Evolutionary conservation across 2,329 filamentous ascomycete species (phyloP), one percentile per base, ranked within the genome.

Genomic region (Diaporthe destruens): DNA sequence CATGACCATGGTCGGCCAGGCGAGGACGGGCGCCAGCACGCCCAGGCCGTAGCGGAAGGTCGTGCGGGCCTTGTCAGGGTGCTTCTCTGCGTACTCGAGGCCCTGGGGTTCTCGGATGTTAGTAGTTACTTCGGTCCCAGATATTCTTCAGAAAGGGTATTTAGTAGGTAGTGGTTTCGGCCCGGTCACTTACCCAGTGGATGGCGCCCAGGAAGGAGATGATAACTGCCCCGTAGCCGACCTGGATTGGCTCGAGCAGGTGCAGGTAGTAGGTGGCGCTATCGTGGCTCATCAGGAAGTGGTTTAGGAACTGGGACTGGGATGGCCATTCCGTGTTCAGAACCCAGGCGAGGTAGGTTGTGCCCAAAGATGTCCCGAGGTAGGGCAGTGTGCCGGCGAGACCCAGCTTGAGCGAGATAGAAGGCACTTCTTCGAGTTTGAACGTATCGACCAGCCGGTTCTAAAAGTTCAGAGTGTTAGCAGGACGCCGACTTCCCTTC

Each of bases 151-250:
- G n/a, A n/a, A n/a, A n/a, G n/a, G n/a, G n/a, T n/a, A n/a, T n/a
- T n/a, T n/a, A n/a, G n/a, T n/a, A n/a, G n/a, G n/a, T n/a, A n/a
- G n/a, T 1, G 12, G 6, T 57, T 2, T 49, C n/a, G 39, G 44
- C 7, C 0, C 1, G 9, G 7, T 18, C 5, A n/a, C 82, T 74
- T 77, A 85, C 93, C 96, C 89, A 98, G 83, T 98, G 96, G 78
- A 98, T 91, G 44, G 95, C 95, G 56, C 96, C 96, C 1, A 98
- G 89, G 87, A 98, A 98, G 36, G 95, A 97, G 77, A 98, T 93
- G 78, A 98, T 96, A 72, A 97, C 90, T 61, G 95, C 96, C 71
- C 96, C 95, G 78, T 97, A 98, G 73, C 94, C 95, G 70, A 98
- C 88, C 82, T 98, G 96, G 69, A 98, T 84, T 16, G 95, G 95